phyloP scores from a whole-genome alignment of 495 filamentous ascomycete genomes.

The Neurospora tetraspora region DNA sequence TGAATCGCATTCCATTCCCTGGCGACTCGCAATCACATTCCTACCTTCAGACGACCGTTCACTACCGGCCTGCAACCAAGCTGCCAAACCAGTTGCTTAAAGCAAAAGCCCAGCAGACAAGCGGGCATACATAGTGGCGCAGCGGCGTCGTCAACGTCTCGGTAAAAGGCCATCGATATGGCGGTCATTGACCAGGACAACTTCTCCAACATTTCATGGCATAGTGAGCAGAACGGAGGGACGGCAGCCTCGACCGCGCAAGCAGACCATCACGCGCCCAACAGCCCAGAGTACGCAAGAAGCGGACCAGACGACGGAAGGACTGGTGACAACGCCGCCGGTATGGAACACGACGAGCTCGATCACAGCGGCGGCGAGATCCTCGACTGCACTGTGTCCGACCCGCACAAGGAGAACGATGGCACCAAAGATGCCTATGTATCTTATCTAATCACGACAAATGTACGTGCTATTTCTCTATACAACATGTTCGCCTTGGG shows the following conservation, averaged over 20 bases:
- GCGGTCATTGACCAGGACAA: conserved; percentile 39
- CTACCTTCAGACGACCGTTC: neutral
- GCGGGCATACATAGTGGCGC: neutral
- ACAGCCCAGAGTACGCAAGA: conserved; percentile 10
- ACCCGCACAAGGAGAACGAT: conserved; percentile 85
- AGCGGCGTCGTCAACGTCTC: neutral
- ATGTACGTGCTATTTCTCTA: conserved; percentile 44
- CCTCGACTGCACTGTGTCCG: conserved; percentile 72
- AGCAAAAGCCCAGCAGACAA: neutral
- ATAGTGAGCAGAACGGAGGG: conserved; percentile 25
- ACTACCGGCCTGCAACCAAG: neutral
- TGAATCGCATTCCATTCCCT: neutral
- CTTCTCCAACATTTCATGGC: conserved; percentile 43
- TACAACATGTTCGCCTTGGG: neutral
- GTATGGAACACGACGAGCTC: conserved; percentile 35
- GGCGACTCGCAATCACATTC: neutral
- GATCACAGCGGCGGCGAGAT: conserved; percentile 66
- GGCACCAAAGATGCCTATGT: conserved; percentile 97
- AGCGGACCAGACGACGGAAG: conserved; percentile 15
- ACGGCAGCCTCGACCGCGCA: conserved; percentile 5
- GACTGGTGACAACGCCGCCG: conserved; percentile 5
- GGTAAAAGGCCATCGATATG: conserved; percentile 17
- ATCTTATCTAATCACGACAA: conserved; percentile 85
- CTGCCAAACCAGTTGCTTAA: neutral
- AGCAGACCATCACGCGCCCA: conserved; percentile 6